Percentiles rank a stretch among this genome's conserved stretches.
These are phyloP conservation scores for Forsythia viridissima DNA, from an alignment of 257 asterid species.

Conservation along the genomic window DNA sequence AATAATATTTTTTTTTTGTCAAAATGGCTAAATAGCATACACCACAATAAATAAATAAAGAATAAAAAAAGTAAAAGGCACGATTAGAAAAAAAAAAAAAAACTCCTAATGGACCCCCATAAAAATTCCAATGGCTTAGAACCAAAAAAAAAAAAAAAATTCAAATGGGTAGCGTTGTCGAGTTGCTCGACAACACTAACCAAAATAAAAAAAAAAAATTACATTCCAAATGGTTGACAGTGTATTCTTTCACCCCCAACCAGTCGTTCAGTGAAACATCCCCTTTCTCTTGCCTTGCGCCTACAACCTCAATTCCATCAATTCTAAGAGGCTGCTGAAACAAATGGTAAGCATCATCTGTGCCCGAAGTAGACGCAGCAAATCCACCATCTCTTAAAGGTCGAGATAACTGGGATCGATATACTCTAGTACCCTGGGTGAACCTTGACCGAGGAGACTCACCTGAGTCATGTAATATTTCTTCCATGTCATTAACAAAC, in stretches of 20 bases:
- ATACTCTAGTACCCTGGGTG: conserved; percentile 38
- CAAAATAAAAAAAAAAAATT: too few relatives aligned
- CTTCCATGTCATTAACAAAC: conserved; percentile 93
- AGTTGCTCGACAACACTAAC: too few relatives aligned
- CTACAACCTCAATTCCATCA: conserved; percentile 73
- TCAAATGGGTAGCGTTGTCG: too few relatives aligned
- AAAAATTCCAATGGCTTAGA: too few relatives aligned
- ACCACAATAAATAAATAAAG: too few relatives aligned
- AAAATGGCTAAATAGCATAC: too few relatives aligned
- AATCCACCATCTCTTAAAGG: conserved; percentile 89
- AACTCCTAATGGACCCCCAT: not conserved
- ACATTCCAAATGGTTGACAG: conserved; percentile 26
- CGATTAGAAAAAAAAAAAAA: too few relatives aligned
- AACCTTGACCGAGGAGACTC: conserved; percentile 54
- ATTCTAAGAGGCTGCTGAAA: conserved; percentile 56
- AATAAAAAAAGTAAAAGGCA: too few relatives aligned
- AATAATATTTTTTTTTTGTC: too few relatives aligned
- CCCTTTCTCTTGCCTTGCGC: conserved; percentile 77
- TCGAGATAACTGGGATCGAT: conserved; percentile 46
- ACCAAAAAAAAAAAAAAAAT: too few relatives aligned
- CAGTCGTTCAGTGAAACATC: conserved; percentile 84
- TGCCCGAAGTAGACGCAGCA: conserved; percentile 89
- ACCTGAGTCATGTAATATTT: conserved; percentile 74
- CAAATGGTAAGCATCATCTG: conserved; percentile 48
- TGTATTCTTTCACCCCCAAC: conserved; percentile 84